Base-by-base conservation (phyloP, 2,329 filamentous ascomycete genomes). In the Claviceps lovelessii region DNA sequence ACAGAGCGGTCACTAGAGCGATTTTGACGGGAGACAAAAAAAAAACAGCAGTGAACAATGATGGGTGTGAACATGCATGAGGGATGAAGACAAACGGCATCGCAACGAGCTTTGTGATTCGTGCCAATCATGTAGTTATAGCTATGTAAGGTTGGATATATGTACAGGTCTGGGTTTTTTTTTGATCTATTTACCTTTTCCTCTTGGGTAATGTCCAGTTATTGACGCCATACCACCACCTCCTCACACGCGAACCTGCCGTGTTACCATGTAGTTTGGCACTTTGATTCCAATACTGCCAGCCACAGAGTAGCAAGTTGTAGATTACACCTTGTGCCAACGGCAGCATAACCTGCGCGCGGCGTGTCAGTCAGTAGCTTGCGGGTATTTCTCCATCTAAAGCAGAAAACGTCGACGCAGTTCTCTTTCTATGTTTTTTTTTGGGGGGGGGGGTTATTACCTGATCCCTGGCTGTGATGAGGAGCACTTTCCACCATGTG, bases 141-240 rank as follows among this genome's bases (percentile, higher is more conserved):
- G n/a, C 11, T 46, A 23, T 23, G 2, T 23, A 23, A 23, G 23
- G 23, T 23, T 23, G 44, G 11, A 46, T 46, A 15, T 23, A 23
- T 9, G 29, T 52, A 31, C 39, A 17, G 23, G 29, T 33, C 41
- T 10, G 23, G 33, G 13, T 53, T n/a, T 29, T 53, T n/a, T 29
- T 29, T 17, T 49, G 3, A 9, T 42, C 35, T 49, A 28, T 41
- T 46, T 53, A 46, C 45, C 41, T 42, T 10, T 58, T 70, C 64
- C 84, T 84, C 59, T 54, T 71, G 64, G 85, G 85, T 55, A 91
- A 70, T 51, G 78, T 76, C 93, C 93, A 97, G 64, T 94, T 89
- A 66, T 97, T 97, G 19, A 95, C 87, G 28, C 79, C 81, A 74
- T 89, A 96, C 91, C 93, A 98, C 93, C 91, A 97, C 60, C 90